Conservation (phyloP, 2,329 filamentous ascomycete species). For the Dothiorella sarmentorum region DNA sequence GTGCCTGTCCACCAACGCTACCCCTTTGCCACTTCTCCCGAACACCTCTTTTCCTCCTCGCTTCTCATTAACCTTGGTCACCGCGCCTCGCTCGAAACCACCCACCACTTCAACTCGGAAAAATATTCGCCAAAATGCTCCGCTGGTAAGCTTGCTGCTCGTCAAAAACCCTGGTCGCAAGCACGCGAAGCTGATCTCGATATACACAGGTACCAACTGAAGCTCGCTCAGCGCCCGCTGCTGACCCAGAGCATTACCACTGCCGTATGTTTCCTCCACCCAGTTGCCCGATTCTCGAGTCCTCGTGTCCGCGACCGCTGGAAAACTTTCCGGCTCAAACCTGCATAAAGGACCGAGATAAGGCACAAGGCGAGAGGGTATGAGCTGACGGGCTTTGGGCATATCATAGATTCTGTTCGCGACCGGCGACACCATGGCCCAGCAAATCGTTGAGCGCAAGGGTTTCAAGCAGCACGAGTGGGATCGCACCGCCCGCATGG, state of each 20-base stretch:
- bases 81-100: neutral
- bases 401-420: conserved; percentile 71
- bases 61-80: neutral
- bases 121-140: conserved; percentile 34
- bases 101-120: neutral
- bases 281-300: neutral
- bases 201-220: conserved; percentile 72
- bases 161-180: conserved; percentile 22
- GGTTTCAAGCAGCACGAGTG: conserved; percentile 71
- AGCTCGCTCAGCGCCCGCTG: conserved; percentile 74
- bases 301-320: neutral
- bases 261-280: conserved; percentile 46
- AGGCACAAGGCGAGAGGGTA: neutral
- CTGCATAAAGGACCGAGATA: conserved; percentile 11
- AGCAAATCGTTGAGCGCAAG: conserved; percentile 82
- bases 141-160: conserved; percentile 38
- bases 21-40: neutral
- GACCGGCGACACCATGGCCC: conserved; percentile 84
- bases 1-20: neutral
- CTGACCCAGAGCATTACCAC: conserved; percentile 90
- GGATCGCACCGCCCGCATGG: conserved; percentile 72
- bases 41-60: neutral
- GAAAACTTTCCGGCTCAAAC: neutral
- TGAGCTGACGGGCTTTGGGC: conserved; percentile 5
- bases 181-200: conserved; percentile 8